Percentiles rank a stretch among this genome's conserved stretches.
Conservation (phyloP, 345 rosid genomes). For the Toxicodendron radicans region DNA sequence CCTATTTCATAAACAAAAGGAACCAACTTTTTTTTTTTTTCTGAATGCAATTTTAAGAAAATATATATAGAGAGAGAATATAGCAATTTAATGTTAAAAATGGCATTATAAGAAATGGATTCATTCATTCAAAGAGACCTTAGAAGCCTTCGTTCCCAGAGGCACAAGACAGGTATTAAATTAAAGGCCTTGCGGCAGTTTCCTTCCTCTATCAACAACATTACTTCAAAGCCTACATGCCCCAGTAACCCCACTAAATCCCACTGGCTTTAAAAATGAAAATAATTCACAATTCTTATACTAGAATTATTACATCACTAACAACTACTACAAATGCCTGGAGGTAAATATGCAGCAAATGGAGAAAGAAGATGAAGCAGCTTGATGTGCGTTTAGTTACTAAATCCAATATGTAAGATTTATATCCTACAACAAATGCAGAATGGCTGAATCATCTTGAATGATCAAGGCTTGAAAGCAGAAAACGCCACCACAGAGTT, state of each 20-base stretch:
- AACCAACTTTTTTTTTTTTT: no score
- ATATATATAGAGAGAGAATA: no score
- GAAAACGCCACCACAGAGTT: constrained; percentile 95
- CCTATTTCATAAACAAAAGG: no score
- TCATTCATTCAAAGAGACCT: neutral
- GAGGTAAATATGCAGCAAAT: constrained; percentile 25
- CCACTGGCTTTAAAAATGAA: neutral
- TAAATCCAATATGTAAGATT: constrained; percentile 5
- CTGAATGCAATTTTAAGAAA: no score
- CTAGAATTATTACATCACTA: constrained; percentile 16
- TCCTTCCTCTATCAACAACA: neutral
- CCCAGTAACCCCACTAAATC: neutral
- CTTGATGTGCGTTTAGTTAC: constrained; percentile 10
- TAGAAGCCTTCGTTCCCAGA: neutral
- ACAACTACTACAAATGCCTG: constrained; percentile 10
- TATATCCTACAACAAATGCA: constrained; percentile 14
- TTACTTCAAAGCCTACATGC: constrained; percentile 5
- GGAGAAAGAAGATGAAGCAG: constrained; percentile 21
- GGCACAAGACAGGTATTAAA: neutral
- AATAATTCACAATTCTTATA: neutral
- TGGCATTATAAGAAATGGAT: neutral
- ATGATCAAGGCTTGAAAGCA: constrained; percentile 75
- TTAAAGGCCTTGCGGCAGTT: neutral
- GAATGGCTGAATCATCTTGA: constrained; percentile 6
- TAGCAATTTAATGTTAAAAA: neutral